A percentile compares a stretch with the other conserved stretches of the same genome.
These are phyloP conservation scores for Stachybotrys chartarum DNA, from an alignment of 2,329 filamentous ascomycete species.

Conservation along the genomic window DNA sequence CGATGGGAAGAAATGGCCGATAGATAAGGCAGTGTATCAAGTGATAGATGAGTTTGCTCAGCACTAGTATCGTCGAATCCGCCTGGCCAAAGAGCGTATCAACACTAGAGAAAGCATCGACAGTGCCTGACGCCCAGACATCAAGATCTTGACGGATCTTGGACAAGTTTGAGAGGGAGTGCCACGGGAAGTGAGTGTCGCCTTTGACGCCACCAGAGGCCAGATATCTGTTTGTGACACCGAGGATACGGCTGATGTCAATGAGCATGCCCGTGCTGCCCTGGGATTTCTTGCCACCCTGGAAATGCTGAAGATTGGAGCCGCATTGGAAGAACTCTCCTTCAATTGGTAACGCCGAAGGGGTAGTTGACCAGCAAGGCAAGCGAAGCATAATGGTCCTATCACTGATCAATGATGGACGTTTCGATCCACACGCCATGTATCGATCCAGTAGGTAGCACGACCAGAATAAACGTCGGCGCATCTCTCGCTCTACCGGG, in stretches of 20 bases:
- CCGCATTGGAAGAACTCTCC: slow-evolving; percentile 76
- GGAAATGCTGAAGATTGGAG: slow-evolving; percentile 68
- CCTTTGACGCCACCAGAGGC: slow-evolving; percentile 82
- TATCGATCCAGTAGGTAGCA: slow-evolving; percentile 86
- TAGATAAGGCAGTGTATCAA: slow-evolving; percentile 83
- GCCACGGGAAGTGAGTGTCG: slow-evolving; percentile 88
- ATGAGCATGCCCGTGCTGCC: slow-evolving; percentile 76
- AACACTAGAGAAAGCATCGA: slow-evolving; percentile 70
- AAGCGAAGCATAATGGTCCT: slow-evolving; percentile 68
- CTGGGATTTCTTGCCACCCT: slow-evolving; percentile 64
- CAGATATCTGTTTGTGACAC: slow-evolving; percentile 76
- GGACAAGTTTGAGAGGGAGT: slow-evolving; percentile 75
- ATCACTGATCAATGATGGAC: slow-evolving; percentile 74
- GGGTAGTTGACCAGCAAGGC: slow-evolving; percentile 64
- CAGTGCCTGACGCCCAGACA: slow-evolving; percentile 75
- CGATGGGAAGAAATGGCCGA: slow-evolving; percentile 77
- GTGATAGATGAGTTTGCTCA: slow-evolving; percentile 84
- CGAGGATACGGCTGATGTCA: slow-evolving; percentile 75
- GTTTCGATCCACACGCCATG: slow-evolving; percentile 70
- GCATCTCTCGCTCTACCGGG: slow-evolving; percentile 65
- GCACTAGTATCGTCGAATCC: slow-evolving; percentile 69
- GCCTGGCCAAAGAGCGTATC: slow-evolving; percentile 69
- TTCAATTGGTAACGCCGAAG: slow-evolving; percentile 56
- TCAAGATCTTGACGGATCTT: slow-evolving; percentile 82
- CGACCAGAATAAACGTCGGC: slow-evolving; percentile 79